A percentile compares a stretch with the other conserved stretches of the same genome.
Evolutionary conservation across 495 filamentous ascomycete genomes (phyloP).

Genomic region (Pyrenopolyporus hunteri): DNA sequence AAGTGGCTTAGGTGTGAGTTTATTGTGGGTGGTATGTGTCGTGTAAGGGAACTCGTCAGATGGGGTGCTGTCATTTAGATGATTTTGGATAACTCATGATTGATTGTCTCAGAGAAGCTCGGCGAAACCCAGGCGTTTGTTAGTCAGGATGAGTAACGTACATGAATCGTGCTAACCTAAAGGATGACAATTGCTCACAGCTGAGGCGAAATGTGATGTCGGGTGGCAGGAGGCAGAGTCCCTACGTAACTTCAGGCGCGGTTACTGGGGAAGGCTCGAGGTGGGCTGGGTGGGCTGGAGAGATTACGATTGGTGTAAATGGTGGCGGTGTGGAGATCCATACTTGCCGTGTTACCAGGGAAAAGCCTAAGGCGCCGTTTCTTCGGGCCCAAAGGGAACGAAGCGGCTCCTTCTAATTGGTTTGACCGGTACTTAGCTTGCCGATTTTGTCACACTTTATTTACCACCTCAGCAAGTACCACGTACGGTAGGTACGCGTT

Average conservation of each 20-base stretch:
- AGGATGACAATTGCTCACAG: constrained; percentile 9
- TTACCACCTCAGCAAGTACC: constrained; percentile 1
- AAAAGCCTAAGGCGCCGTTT: constrained; percentile 26
- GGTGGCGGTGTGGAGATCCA: constrained; percentile 28
- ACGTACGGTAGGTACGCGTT: background rate
- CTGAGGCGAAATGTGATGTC: constrained; percentile 6
- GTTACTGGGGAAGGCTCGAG: background rate
- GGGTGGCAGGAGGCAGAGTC: background rate
- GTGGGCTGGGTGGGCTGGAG: background rate
- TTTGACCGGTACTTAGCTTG: background rate
- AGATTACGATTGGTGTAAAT: background rate
- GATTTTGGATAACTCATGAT: no score
- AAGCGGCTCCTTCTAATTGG: constrained; percentile 12
- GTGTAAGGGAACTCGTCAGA: no score
- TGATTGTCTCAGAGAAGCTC: background rate
- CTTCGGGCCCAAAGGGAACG: constrained; percentile 22
- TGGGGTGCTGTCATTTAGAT: no score
- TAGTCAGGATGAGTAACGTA: constrained; percentile 25
- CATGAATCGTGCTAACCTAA: background rate
- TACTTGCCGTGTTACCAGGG: constrained; percentile 14
- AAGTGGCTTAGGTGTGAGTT: no score
- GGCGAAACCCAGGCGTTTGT: background rate
- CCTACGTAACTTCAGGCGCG: background rate
- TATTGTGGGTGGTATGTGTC: no score
- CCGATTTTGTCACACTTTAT: constrained; percentile 6